These are phyloP conservation scores for Blakeslea trispora DNA, from an alignment of 371 early-diverging fungal genomes.

Conservation along the genomic window DNA sequence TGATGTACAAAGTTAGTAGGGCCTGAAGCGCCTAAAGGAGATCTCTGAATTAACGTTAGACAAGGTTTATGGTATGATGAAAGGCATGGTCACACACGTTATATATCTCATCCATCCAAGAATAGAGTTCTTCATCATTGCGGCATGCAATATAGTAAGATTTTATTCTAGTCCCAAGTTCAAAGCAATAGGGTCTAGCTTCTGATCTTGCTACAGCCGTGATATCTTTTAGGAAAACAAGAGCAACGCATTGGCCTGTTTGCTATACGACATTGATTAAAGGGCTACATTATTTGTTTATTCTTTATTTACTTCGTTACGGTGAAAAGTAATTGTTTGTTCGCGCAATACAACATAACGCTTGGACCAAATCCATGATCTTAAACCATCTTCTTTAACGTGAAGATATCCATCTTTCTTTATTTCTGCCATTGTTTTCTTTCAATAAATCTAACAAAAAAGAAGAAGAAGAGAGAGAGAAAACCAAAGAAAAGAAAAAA, in stretches of 20 bases:
- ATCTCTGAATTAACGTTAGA: conserved; percentile 16
- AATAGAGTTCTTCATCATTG: conserved; percentile 84
- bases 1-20: conserved; percentile 88
- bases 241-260: conserved; percentile 50
- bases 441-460: too few relatives aligned
- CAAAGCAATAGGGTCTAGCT: conserved; percentile 75
- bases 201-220: conserved; percentile 71
- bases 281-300: conserved; percentile 38
- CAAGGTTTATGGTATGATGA: conserved; percentile 47
- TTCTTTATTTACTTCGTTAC: conserved; percentile 68
- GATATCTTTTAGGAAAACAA: conserved; percentile 78
- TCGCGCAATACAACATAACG: conserved; percentile 84
- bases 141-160: conserved; percentile 73
- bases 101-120: conserved; percentile 88
- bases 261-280: conserved; percentile 32
- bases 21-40: conserved; percentile 61
- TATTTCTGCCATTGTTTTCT: conserved; percentile 39
- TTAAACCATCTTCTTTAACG: conserved; percentile 78
- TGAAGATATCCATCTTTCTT: conserved; percentile 67
- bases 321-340: conserved; percentile 80
- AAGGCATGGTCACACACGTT: conserved; percentile 53
- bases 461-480: not conserved
- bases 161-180: conserved; percentile 73
- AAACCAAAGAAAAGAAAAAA: conserved; percentile 1
- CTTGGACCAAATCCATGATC: conserved; percentile 84